phyloP scores from a whole-genome alignment of 352 stramenopile genomes.

The Globisporangium solare region DNA sequence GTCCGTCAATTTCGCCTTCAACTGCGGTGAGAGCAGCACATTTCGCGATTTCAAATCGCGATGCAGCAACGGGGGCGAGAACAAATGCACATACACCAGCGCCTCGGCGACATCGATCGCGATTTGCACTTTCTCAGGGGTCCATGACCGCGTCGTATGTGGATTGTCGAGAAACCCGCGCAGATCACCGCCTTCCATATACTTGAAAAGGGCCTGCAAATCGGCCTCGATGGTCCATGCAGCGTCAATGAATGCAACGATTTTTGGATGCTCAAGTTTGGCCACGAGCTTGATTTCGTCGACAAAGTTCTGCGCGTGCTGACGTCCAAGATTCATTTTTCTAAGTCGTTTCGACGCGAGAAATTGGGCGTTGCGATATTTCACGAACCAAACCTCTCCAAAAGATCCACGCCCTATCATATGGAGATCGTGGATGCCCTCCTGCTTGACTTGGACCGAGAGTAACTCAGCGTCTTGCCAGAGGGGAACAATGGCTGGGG shows the following conservation, averaged over 20 bases:
- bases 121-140: conserved; percentile 9
- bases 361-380: background rate
- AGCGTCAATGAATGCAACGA: background rate
- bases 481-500: background rate
- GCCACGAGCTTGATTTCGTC: background rate
- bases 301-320: background rate
- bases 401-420: background rate
- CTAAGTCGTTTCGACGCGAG: background rate
- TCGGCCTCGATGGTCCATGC: background rate
- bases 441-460: background rate
- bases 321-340: background rate
- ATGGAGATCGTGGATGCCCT: background rate
- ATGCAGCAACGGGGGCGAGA: conserved; percentile 46
- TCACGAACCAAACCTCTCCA: background rate
- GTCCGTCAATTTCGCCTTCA: background rate
- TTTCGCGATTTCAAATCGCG: conserved; percentile 63
- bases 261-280: background rate
- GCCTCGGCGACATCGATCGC: conserved; percentile 46
- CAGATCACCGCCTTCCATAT: background rate
- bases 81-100: conserved; percentile 57
- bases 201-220: background rate
- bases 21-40: conserved; percentile 25
- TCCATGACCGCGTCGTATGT: background rate
- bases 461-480: background rate
- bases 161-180: background rate